Base-by-base conservation (phyloP, 495 filamentous ascomycete genomes). In the Oleoguttula mirabilis region DNA sequence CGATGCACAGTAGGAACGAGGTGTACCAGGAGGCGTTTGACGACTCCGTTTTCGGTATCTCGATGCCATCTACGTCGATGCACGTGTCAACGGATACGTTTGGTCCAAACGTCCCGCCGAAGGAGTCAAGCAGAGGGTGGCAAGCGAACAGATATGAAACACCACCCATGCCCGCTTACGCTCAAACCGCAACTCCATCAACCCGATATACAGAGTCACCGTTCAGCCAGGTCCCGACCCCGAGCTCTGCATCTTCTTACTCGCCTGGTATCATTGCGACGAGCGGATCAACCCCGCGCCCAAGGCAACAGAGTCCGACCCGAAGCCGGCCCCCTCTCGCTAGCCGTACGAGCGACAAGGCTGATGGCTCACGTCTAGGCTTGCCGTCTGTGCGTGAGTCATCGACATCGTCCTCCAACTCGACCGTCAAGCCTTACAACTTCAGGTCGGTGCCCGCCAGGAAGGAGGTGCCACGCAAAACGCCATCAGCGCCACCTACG, bases 241-340 rank as follows among this genome's bases (percentile, higher is more conserved):
- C 90, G 1, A 94, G 88, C n/a, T 94, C 90, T 6, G 75, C 87
- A 55, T 93, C 87, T 6, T 95, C 90, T n/a, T 82, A 90, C 58
- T 98, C 90, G 25, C 87, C 90, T 10, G 82, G 84, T 1, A 71
- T 81, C 44, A 64, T 77, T 16, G 36, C 43, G 23, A 75, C 83
- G 15, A 61, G 60, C 2, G 77, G 82, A 43, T 52, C 68, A 48
- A 62, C 67, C 24, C 54, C 72, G 22, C 73, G 77, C 7, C 21
- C 21, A 20, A 34, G 24, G 15, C 52, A 38, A 10, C 24, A 36
- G 16, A 51, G 41, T 32, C 49, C 48, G 1, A 21, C 20, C 19
- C 39, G 34, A 12, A 47, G 20, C 14, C 39, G 25, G n/a, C 19
- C 34, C 21, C 33, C 28, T 20, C 10, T 30, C 4, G 58, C 66